Evolutionary conservation across 768 basidiomycete genomes (phyloP).

Genomic region (Lentinula lateritia): DNA sequence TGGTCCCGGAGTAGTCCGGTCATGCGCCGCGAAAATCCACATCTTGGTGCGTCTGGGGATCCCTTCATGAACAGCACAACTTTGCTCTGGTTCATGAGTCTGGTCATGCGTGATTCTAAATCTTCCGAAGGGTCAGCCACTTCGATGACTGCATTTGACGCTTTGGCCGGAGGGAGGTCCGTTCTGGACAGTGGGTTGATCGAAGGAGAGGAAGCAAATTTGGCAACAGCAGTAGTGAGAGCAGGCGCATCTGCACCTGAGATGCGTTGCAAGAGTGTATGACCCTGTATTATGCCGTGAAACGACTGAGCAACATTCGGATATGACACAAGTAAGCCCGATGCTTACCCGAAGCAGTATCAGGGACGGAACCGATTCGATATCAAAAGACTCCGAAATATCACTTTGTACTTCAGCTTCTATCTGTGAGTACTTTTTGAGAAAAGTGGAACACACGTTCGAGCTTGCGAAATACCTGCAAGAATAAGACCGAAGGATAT

Average conservation of each 20-base stretch:
- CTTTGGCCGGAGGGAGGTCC: constrained; percentile 27
- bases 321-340: no score
- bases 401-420: constrained; percentile 79
- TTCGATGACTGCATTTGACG: constrained; percentile 6
- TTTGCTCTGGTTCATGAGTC: constrained; percentile 72
- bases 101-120: constrained; percentile 55
- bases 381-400: constrained; percentile 88
- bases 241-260: constrained; percentile 71
- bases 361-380: constrained; percentile 85
- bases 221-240: constrained; percentile 57
- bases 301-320: not conserved
- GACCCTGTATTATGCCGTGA: constrained; percentile 54
- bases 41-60: constrained; percentile 67
- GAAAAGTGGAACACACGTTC: not conserved
- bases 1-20: constrained; percentile 61
- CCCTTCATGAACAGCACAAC: constrained; percentile 95
- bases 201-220: constrained; percentile 39
- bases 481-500: constrained; percentile 61
- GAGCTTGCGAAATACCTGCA: constrained; percentile 49
- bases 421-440: constrained; percentile 38
- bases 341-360: constrained; percentile 69
- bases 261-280: constrained; percentile 75
- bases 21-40: constrained; percentile 81
- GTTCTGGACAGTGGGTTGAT: constrained; percentile 45
- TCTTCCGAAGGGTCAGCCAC: constrained; percentile 28